phyloP scores from a whole-genome alignment of 768 basidiomycete genomes.

The Leucocoprinus birnbaumii region DNA sequence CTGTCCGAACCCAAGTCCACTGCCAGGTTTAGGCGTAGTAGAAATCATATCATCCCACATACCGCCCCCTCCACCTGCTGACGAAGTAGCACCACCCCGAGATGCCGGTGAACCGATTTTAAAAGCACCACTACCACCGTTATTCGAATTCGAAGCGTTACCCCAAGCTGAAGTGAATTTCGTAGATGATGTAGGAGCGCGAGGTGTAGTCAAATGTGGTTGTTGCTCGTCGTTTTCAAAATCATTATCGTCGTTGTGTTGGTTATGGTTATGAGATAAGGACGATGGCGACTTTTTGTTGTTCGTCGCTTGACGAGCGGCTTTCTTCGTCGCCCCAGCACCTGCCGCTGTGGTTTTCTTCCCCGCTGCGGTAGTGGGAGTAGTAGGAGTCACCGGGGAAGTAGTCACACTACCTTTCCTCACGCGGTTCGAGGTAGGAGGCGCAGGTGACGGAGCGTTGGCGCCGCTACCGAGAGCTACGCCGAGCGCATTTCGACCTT shows the following conservation, averaged over 20 bases:
- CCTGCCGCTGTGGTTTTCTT: background rate
- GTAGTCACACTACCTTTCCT: background rate
- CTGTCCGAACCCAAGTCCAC: background rate
- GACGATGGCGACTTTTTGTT: background rate
- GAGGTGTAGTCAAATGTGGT: background rate
- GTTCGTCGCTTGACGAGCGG: constrained; percentile 3
- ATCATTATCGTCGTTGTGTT: background rate
- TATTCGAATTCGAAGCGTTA: background rate
- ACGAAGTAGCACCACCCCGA: background rate
- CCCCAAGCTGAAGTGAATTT: constrained; percentile 5
- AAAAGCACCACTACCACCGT: background rate
- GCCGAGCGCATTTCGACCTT: constrained; percentile 3
- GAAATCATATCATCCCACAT: constrained; percentile 11
- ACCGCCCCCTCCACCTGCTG: too few species aligned
- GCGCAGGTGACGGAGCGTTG: background rate
- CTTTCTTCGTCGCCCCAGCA: background rate
- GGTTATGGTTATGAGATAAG: background rate
- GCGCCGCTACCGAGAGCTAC: constrained; percentile 7
- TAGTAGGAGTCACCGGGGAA: background rate
- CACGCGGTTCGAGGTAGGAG: background rate
- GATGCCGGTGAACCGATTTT: constrained; percentile 5
- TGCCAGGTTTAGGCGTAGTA: background rate
- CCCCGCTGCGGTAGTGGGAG: background rate
- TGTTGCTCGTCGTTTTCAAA: constrained; percentile 4
- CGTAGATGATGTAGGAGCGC: background rate